Evolutionary conservation across 306 rosid genomes (phyloP).

Genomic region (Vigna radiata): DNA sequence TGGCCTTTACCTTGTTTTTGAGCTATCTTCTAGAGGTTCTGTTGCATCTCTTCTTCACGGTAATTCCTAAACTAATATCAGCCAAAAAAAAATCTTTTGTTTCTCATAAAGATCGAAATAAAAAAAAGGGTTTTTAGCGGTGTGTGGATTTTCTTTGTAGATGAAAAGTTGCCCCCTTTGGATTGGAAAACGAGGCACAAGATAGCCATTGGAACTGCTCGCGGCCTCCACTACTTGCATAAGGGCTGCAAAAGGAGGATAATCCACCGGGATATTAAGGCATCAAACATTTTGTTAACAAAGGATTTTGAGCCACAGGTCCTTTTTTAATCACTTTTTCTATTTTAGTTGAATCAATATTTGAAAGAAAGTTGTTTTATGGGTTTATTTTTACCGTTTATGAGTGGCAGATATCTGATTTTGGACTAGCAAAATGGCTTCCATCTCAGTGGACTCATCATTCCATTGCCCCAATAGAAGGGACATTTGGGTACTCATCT

Average conservation of each 20-base stretch:
- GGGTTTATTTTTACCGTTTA: background rate
- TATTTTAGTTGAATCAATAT: background rate
- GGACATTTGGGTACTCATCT: constrained; percentile 84
- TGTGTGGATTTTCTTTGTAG: constrained; percentile 48
- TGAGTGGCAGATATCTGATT: constrained; percentile 82
- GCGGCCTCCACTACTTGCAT: constrained; percentile 89
- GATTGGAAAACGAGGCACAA: constrained; percentile 91
- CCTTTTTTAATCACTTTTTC: background rate
- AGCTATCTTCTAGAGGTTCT: constrained; percentile 77
- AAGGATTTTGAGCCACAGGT: constrained; percentile 87
- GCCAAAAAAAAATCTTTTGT: background rate
- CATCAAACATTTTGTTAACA: constrained; percentile 77
- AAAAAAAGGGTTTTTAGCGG: background rate
- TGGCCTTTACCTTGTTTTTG: constrained; percentile 81
- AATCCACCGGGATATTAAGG: constrained; percentile 86
- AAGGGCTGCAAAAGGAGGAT: constrained; percentile 94
- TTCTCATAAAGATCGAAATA: background rate
- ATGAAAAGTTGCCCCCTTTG: constrained; percentile 66
- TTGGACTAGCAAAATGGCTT: constrained; percentile 99
- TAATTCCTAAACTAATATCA: constrained; percentile 34
- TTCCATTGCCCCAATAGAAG: constrained; percentile 97
- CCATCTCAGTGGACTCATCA: constrained; percentile 98
- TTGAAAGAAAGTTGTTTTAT: background rate
- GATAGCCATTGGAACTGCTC: constrained; percentile 81
- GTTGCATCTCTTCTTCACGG: constrained; percentile 90